phyloP scores from a whole-genome alignment of 768 basidiomycete genomes.

The Collybia sordida region DNA sequence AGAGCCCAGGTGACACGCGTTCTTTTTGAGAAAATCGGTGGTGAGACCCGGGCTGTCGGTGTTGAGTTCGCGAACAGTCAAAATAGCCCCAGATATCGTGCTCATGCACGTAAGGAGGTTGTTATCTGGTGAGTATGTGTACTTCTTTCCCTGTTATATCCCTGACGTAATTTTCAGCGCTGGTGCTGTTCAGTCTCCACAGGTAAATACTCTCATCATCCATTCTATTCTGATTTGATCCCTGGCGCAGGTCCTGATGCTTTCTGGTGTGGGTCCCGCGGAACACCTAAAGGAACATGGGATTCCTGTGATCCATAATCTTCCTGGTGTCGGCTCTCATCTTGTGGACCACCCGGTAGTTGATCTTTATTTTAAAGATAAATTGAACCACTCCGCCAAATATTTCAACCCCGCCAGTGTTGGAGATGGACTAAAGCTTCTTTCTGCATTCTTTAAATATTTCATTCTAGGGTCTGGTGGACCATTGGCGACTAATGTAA shows the following conservation, averaged over 20 bases:
- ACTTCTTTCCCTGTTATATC: constrained; percentile 5
- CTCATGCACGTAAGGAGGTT: constrained; percentile 55
- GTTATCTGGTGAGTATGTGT: constrained; percentile 49
- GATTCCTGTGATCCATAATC: constrained; percentile 60
- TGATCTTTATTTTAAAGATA: constrained; percentile 54
- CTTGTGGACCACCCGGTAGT: constrained; percentile 72
- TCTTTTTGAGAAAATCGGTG: constrained; percentile 44
- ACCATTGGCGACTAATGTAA: constrained; percentile 53
- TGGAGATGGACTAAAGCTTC: constrained; percentile 25
- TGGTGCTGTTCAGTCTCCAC: constrained; percentile 61
- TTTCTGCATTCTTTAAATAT: constrained; percentile 41
- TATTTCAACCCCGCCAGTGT: constrained; percentile 31
- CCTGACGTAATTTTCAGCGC: constrained; percentile 32
- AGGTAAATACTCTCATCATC: constrained; percentile 25
- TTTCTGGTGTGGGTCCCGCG: constrained; percentile 80
- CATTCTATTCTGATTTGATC: background rate
- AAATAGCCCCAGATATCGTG: constrained; percentile 39
- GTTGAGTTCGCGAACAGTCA: constrained; percentile 54
- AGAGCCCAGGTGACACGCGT: constrained; percentile 58
- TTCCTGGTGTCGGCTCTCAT: constrained; percentile 74
- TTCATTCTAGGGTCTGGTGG: constrained; percentile 40
- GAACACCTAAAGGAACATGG: constrained; percentile 49
- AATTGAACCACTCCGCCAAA: constrained; percentile 39
- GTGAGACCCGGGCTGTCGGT: constrained; percentile 49
- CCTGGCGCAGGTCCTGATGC: constrained; percentile 54